These are phyloP conservation scores for Chytriomyces hyalinus DNA, from an alignment of 192 early-diverging fungal species.

Conservation along the genomic window DNA sequence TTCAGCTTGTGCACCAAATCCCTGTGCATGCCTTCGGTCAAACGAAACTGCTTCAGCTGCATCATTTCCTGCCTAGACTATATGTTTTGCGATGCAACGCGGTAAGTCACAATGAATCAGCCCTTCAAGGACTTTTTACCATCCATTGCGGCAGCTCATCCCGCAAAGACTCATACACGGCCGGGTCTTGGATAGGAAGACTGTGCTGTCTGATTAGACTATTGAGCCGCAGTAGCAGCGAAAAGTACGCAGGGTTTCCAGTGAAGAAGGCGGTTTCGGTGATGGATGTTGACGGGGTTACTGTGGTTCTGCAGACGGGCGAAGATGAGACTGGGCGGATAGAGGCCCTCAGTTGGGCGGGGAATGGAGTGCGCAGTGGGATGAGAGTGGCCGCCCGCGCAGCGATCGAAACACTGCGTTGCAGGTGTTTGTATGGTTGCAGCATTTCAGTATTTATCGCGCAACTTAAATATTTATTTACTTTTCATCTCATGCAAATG, in stretches of 20 bases:
- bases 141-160: slow-evolving; percentile 31
- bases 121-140: background rate
- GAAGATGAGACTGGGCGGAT: background rate
- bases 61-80: slow-evolving; percentile 38
- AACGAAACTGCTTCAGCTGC: slow-evolving; percentile 36
- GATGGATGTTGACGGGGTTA: slow-evolving; percentile 42
- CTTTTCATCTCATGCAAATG: too few species aligned
- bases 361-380: too few species aligned
- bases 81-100: background rate
- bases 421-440: too few species aligned
- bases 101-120: background rate
- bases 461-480: too few species aligned
- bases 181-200: slow-evolving; percentile 33
- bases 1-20: slow-evolving; percentile 54
- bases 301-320: background rate
- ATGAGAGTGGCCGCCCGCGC: too few species aligned
- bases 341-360: background rate
- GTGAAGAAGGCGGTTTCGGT: slow-evolving; percentile 86
- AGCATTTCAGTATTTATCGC: too few species aligned
- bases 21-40: slow-evolving; percentile 36
- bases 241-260: slow-evolving; percentile 78
- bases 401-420: too few species aligned
- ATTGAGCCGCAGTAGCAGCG: slow-evolving; percentile 73
- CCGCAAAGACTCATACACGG: slow-evolving; percentile 1
- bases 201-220: slow-evolving; percentile 51